phyloP scores from a whole-genome alignment of 2,329 filamentous ascomycete genomes.

The Claviceps monticola region DNA sequence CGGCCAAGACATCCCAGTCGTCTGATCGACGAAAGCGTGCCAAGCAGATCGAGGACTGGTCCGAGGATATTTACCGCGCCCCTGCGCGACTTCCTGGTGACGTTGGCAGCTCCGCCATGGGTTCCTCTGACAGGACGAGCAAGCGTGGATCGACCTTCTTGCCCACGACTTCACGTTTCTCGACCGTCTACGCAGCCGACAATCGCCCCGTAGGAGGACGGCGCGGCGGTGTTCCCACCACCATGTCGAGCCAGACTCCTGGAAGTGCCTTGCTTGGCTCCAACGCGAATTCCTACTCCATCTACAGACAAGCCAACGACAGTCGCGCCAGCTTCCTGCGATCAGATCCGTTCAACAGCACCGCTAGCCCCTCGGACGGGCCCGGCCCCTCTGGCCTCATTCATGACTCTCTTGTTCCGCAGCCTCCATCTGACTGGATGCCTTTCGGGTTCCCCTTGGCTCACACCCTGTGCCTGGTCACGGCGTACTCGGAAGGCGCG shows the following conservation, averaged over 20 bases:
- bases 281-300: slow-evolving; percentile 35
- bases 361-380: slow-evolving; percentile 47
- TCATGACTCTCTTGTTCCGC: slow-evolving; percentile 87
- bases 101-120: slow-evolving; percentile 48
- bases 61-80: slow-evolving; percentile 90
- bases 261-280: slow-evolving; percentile 54
- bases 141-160: slow-evolving; percentile 77
- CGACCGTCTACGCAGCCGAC: slow-evolving; percentile 72
- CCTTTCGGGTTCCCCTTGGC: slow-evolving; percentile 92
- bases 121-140: slow-evolving; percentile 54
- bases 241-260: slow-evolving; percentile 84
- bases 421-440: slow-evolving; percentile 93
- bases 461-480: slow-evolving; percentile 87
- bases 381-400: slow-evolving; percentile 87
- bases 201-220: slow-evolving; percentile 31
- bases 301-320: slow-evolving; percentile 56
- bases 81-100: slow-evolving; percentile 70
- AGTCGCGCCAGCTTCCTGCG: slow-evolving; percentile 53
- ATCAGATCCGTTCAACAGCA: slow-evolving; percentile 39
- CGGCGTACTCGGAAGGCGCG: slow-evolving; percentile 90
- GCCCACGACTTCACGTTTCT: slow-evolving; percentile 89
- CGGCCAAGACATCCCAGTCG: slow-evolving; percentile 70
- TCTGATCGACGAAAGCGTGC: slow-evolving; percentile 72
- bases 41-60: slow-evolving; percentile 94
- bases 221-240: slow-evolving; percentile 55